phyloP scores from a whole-genome alignment of 2,329 filamentous ascomycete species.

The Nemania diffusa region DNA sequence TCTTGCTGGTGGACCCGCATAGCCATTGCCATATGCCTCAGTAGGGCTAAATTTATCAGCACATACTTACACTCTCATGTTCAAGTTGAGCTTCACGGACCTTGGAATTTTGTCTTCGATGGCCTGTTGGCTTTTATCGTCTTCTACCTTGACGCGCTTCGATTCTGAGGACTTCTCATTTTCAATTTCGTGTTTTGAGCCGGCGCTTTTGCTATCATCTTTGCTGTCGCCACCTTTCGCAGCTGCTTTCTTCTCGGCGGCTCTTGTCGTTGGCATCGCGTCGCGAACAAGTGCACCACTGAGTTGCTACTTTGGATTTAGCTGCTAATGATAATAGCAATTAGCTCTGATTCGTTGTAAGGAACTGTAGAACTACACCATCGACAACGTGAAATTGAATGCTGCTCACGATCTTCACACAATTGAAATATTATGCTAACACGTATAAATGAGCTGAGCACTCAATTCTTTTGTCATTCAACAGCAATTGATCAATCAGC shows the following conservation, averaged over 20 bases:
- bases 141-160: slow-evolving; percentile 53
- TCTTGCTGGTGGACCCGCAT: slow-evolving; percentile 15
- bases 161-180: slow-evolving; percentile 49
- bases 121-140: slow-evolving; percentile 59
- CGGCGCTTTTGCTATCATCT: slow-evolving; percentile 36
- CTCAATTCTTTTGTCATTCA: slow-evolving; percentile 14
- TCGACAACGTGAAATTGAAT: not conserved
- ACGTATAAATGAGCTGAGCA: not conserved
- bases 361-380: not conserved
- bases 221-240: slow-evolving; percentile 16
- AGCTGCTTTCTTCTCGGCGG: slow-evolving; percentile 37
- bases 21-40: slow-evolving; percentile 41
- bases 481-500: slow-evolving; percentile 16
- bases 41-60: slow-evolving; percentile 38
- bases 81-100: slow-evolving; percentile 28
- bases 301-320: not conserved
- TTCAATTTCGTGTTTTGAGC: slow-evolving; percentile 52
- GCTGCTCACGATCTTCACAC: not conserved
- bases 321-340: slow-evolving; percentile 6
- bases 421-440: not conserved
- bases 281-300: not conserved
- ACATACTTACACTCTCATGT: not conserved
- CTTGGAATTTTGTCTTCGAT: slow-evolving; percentile 61
- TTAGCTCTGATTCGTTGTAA: not conserved
- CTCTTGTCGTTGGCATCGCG: slow-evolving; percentile 43